phyloP scores from a whole-genome alignment of 179 eudicot genomes.

The Amaranthus tricolor region DNA sequence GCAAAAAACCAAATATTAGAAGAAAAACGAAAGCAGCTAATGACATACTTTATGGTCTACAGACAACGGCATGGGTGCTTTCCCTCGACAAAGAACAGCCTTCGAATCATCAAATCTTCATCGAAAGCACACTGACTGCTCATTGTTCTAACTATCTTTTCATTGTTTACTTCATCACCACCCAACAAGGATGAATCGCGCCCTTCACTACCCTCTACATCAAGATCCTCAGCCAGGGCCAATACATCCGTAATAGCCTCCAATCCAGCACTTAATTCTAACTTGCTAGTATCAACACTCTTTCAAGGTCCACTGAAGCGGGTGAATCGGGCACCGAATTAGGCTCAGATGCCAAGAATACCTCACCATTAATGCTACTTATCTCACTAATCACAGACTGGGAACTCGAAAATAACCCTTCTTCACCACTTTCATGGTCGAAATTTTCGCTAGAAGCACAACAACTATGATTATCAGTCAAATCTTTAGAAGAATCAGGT shows the following conservation, averaged over 20 bases:
- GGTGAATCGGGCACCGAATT: conserved; percentile 24
- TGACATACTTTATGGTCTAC: conserved; percentile 62
- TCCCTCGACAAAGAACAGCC: conserved; percentile 69
- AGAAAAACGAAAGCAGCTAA: conserved; percentile 3
- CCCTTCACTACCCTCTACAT: conserved; percentile 30
- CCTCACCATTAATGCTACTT: conserved; percentile 30
- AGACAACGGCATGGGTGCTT: conserved; percentile 55
- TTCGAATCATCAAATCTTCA: conserved; percentile 76
- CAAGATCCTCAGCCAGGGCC: conserved; percentile 44
- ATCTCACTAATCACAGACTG: conserved; percentile 28
- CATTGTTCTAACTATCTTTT: conserved; percentile 34
- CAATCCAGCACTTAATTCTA: conserved; percentile 20
- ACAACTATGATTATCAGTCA: conserved; percentile 26
- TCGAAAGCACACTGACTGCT: conserved; percentile 29
- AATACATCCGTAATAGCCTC: conserved; percentile 31
- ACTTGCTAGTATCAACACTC: conserved; percentile 27
- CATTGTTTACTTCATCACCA: conserved; percentile 31
- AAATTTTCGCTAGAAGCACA: conserved; percentile 29
- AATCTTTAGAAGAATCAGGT: conserved; percentile 16
- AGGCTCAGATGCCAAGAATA: conserved; percentile 23
- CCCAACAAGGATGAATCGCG: conserved; percentile 28
- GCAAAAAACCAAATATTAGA: neutral
- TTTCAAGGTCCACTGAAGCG: conserved; percentile 20
- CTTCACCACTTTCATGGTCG: conserved; percentile 31
- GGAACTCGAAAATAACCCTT: conserved; percentile 26